Base-by-base conservation (phyloP, 306 rosid species). In the Lathyrus aphaca region DNA sequence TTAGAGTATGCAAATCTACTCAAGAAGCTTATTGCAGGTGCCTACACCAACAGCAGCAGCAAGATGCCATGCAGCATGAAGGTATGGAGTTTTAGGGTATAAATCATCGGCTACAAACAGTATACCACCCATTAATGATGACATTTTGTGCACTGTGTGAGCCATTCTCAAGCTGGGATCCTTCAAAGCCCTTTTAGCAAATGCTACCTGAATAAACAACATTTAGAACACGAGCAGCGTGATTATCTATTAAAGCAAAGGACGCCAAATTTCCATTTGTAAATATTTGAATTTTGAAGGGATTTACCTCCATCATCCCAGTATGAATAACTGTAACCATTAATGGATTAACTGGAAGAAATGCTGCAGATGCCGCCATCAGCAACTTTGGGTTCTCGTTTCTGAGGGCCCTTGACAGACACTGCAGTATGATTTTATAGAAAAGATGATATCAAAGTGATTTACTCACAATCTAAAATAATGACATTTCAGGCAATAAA, bases 61-160 rank as follows among this genome's bases (percentile, higher is more conserved):
- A 54, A 95, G 92, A 82, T 95, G 99, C 99, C 99, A 95, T 19
- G 84, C 97, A 80, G 99, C 97, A 81, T 95, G 99, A 80, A 95
- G 69, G 82, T 84, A 95, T 37, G 92, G 99, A 38, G 96, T 95
- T 61, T 42, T 6, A 3, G 99, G 99, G 63, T 70, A 91, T 23
- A 82, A 45, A 72, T 95, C 99, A 48, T 95, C 99, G 0, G 99
- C 97, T 14, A 91, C 10, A 66, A 95, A 95, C 64, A 95, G 86
- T 64, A 79, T 70, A 35, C 96, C 97, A 2, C 99, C 87, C 68
- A 89, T 14, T 57, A 95, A 50, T 32, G 95, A 78, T 0, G 99
- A 95, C 95, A 87, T 77, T 82, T 95, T 95, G 64, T 95, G 99
- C 76, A 91, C 83, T 45, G 76, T 87, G 82, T 91, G 91, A 4